Percentiles rank a stretch among this genome's conserved stretches.
Evolutionary conservation across 148 eudicot genomes (phyloP).

Genomic region (Rhododendron williamsianum): DNA sequence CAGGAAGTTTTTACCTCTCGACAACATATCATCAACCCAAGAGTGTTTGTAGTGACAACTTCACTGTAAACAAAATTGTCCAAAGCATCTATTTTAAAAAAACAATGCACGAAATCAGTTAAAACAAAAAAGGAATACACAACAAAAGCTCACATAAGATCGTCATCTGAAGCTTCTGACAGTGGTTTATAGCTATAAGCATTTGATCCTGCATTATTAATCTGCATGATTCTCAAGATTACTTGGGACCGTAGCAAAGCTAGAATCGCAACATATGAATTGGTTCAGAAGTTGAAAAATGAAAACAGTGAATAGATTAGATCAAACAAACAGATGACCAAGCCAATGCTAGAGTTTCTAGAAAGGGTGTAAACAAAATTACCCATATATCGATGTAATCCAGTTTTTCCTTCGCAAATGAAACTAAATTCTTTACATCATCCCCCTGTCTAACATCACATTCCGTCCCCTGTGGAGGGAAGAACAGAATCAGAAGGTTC

Average conservation of each 20-base stretch:
- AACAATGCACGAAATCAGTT: neutral
- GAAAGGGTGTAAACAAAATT: slow-evolving; percentile 6
- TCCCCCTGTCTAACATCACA: slow-evolving; percentile 82
- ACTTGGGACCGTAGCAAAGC: slow-evolving; percentile 15
- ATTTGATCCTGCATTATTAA: slow-evolving; percentile 99
- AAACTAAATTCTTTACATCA: slow-evolving; percentile 73
- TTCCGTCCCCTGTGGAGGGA: slow-evolving; percentile 55
- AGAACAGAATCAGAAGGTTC: slow-evolving; percentile 9
- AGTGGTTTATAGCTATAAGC: slow-evolving; percentile 92
- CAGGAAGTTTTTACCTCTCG: slow-evolving; percentile 62
- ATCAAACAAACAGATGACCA: neutral
- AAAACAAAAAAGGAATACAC: neutral
- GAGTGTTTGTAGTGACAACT: slow-evolving; percentile 93
- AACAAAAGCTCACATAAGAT: slow-evolving; percentile 62
- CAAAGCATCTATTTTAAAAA: neutral
- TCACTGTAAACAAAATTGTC: slow-evolving; percentile 49
- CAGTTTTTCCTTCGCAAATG: slow-evolving; percentile 69
- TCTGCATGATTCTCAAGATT: slow-evolving; percentile 61
- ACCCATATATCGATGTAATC: slow-evolving; percentile 91
- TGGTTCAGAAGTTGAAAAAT: neutral
- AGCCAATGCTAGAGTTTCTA: neutral
- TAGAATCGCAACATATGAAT: neutral
- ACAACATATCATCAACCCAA: slow-evolving; percentile 97
- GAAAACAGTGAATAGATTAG: neutral
- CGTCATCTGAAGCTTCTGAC: slow-evolving; percentile 94